Percentiles rank a stretch among this genome's conserved stretches.
Conservation (phyloP, 345 rosid genomes). For the Microcos paniculata region DNA sequence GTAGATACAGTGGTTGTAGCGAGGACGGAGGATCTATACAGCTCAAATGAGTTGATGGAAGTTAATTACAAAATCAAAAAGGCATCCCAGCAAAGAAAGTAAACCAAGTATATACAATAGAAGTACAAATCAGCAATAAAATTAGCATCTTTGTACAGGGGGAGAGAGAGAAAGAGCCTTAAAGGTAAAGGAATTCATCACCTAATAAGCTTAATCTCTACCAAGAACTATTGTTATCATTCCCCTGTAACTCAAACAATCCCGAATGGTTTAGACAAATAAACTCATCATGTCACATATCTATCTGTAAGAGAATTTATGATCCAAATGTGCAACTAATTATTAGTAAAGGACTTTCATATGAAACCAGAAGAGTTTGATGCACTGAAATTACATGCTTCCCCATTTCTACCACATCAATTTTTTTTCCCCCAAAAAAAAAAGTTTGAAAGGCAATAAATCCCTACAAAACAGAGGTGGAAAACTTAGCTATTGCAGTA, state of each 20-base stretch:
- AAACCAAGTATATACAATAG: too few species aligned
- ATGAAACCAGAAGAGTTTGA: neutral
- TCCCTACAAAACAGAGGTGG: constrained; percentile 2
- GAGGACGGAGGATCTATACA: too few species aligned
- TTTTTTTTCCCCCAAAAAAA: neutral
- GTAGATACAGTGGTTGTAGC: too few species aligned
- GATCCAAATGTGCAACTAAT: neutral
- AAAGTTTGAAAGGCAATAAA: constrained; percentile 9
- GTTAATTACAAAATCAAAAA: too few species aligned
- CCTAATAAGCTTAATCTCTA: neutral
- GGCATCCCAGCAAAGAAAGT: too few species aligned
- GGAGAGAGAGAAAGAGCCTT: too few species aligned
- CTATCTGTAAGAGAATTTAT: neutral
- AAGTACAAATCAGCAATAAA: too few species aligned
- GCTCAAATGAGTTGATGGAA: neutral
- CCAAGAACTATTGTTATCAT: neutral
- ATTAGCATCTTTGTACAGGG: too few species aligned
- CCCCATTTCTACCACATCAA: neutral
- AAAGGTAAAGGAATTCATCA: too few species aligned
- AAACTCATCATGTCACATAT: too few species aligned
- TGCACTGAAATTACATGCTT: neutral
- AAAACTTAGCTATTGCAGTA: constrained; percentile 20
- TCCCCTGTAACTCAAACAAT: neutral
- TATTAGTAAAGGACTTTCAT: neutral
- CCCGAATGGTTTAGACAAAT: neutral